Percentiles rank a stretch among this genome's conserved stretches.
phyloP scores from a whole-genome alignment of 371 early-diverging fungal species.

The Amoeboaphelidium protococcarum region DNA sequence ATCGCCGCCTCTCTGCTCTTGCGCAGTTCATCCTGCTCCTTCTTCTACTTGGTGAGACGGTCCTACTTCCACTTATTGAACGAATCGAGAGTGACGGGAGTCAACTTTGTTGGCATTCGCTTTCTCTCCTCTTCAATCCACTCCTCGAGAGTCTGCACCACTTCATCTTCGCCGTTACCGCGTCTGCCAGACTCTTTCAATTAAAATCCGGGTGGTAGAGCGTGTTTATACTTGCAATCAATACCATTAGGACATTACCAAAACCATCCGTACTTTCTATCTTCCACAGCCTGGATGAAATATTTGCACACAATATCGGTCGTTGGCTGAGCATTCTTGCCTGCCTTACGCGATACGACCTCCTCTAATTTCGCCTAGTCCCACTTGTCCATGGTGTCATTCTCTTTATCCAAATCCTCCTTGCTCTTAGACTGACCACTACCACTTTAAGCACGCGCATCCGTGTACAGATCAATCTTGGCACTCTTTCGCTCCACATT shows the following conservation, averaged over 20 bases:
- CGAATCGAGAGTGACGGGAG: slow-evolving; percentile 83
- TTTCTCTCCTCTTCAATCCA: slow-evolving; percentile 38
- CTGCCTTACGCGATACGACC: slow-evolving; percentile 58
- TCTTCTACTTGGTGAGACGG: slow-evolving; percentile 40
- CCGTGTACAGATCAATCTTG: slow-evolving; percentile 80
- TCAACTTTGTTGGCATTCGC: slow-evolving; percentile 67
- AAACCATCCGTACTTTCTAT: slow-evolving; percentile 89
- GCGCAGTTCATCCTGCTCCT: slow-evolving; percentile 28
- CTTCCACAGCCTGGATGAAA: slow-evolving; percentile 96
- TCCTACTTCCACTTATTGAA: slow-evolving; percentile 88
- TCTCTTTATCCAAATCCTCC: slow-evolving; percentile 2
- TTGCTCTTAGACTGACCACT: slow-evolving; percentile 18
- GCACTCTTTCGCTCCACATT: slow-evolving; percentile 59
- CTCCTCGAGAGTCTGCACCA: slow-evolving; percentile 8
- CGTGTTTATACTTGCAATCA: slow-evolving; percentile 77
- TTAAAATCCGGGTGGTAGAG: slow-evolving; percentile 90
- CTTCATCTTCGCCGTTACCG: slow-evolving; percentile 38
- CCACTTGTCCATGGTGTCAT: slow-evolving; percentile 85
- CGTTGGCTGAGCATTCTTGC: slow-evolving; percentile 40
- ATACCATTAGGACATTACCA: slow-evolving; percentile 94
- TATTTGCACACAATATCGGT: slow-evolving; percentile 97
- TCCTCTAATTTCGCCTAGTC: slow-evolving; percentile 68
- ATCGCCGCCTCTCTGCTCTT: slow-evolving; percentile 67
- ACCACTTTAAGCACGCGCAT: slow-evolving; percentile 27
- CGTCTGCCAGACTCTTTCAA: slow-evolving; percentile 28